Base-by-base conservation (phyloP, 1,284 basidiomycete species). In the Cutaneotrichosporon cutaneum region DNA sequence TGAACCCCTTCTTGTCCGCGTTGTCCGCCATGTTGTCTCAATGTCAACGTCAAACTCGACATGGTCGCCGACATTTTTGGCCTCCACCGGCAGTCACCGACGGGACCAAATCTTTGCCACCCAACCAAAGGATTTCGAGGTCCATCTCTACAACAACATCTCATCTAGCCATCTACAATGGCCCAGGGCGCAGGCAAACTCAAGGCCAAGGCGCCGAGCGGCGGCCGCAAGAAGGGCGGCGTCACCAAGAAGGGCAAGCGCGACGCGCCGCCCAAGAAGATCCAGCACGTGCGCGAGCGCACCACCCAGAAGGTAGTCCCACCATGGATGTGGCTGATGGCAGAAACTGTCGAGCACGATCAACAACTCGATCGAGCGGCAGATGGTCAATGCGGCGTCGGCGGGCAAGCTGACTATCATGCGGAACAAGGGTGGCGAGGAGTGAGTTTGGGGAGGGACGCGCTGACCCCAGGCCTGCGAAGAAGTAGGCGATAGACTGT, bases 381-480 rank as follows among this genome's bases (percentile, higher is more conserved):
- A 94, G 79, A 90, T 92, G 86, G 90, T 91, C 32, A 82, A 86
- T 58, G 90, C 90, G n/a, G 91, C 92, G 13, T 90, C 88, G 7
- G 83, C 86, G 42, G 78, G 78, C 57, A 91, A 90, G 77, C 82
- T 94, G 63, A 91, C 89, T 27, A 93, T 94, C 77, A 91, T 94
- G 90, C 80, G 85, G 65, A 66, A 64, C 57, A 71, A 69, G 62
- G 67, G 68, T 10, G 74, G 70, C 27, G 74, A 75, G 32, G 64
- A 57, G 55, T 60, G 47, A 56, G 59, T 44, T 11, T 5, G 3
- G 16, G 18, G 6, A n/a, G 7, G 11, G 39, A 7, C 7, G 24
- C 16, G 51, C 51, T 53, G 51, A 53, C n/a, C 2, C 7, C 2
- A 53, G 51, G 16, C 27, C 51, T 14, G 33, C 30, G 30, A 53